Evolutionary conservation across 805 yeast species (phyloP), one percentile per base, ranked within the genome.

Genomic region (Ogataea corticis): DNA sequence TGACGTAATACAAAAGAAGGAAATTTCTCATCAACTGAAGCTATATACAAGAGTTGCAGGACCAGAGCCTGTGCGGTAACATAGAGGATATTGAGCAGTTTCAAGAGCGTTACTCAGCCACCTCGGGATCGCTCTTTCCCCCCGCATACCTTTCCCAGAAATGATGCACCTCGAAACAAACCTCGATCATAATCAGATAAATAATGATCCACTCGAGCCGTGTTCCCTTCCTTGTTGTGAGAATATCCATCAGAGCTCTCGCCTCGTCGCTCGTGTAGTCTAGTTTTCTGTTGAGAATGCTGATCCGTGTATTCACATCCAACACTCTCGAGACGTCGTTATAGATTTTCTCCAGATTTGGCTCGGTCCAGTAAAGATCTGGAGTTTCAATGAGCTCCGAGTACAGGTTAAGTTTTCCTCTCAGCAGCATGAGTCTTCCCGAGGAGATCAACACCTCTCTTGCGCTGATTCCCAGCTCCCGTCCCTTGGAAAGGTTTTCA

Each of bases 181-280:
- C 96, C 60, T 91, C 97, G 39, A 91, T 80, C 75, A 86, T 75
- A 49, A 91, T 91, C 54, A 91, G 71, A 21, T 82, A 72, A 42
- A 91, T 88, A 55, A 91, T 89, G 62, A 89, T 85, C 95, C 95
- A 87, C 62, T 91, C 97, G 36, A 91, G 69, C 16, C 89, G 70
- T 3, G 87, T 76, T 28, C 92, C 76, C 49, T 85, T 86, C 54
- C 82, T 80, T 55, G 90, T 96, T 45, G 82, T 85, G 49, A 89
- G 62, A 3, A 89, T 84, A 16, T 84, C 77, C 51, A 90, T 72
- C 30, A 91, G 69, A 2, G 90, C 91, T 11, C 88, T 75, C 13
- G 88, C 85, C 60, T 90, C 96, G 50, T 91, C 97, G 0, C 95
- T 83, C 2, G 95, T 89, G 65, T 91, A 91, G 63, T 91, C 97